Conservation (phyloP, 768 basidiomycete genomes). For the Floccularia luteovirens region DNA sequence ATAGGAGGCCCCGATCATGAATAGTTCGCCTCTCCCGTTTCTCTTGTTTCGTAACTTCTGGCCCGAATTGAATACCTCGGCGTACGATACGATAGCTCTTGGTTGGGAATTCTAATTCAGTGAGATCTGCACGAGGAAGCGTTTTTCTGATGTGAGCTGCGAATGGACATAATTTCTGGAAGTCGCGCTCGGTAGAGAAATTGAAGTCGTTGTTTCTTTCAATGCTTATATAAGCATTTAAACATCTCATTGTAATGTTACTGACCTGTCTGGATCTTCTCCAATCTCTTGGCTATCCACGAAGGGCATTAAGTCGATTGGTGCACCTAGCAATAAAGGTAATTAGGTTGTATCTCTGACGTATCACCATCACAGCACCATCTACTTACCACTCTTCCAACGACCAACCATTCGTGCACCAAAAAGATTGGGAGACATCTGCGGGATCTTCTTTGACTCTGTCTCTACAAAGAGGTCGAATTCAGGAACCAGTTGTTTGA, state of each 20-base stretch:
- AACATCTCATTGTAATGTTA: not conserved
- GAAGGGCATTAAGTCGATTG: constrained; percentile 3
- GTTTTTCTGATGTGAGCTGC: constrained; percentile 4
- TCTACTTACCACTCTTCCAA: constrained; percentile 8
- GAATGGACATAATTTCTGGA: constrained; percentile 5
- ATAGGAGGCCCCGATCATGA: not conserved
- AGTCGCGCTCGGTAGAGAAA: constrained; percentile 2
- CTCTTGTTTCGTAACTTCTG: constrained; percentile 1
- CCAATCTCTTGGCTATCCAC: not conserved
- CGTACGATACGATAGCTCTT: constrained; percentile 1
- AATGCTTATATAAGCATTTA: not conserved
- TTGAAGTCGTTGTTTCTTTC: constrained; percentile 3
- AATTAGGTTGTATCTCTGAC: not conserved
- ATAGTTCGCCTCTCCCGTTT: not conserved
- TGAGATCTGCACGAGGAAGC: constrained; percentile 1
- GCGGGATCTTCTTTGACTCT: constrained; percentile 22
- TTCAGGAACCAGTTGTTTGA: constrained; percentile 46
- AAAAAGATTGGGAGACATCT: constrained; percentile 23
- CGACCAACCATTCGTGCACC: constrained; percentile 7
- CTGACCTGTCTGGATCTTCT: not conserved
- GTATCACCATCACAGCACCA: not conserved
- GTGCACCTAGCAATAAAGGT: constrained; percentile 14
- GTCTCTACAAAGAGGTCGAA: constrained; percentile 36
- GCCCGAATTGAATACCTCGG: constrained; percentile 3
- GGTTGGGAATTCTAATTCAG: not conserved